Evolutionary conservation across 306 rosid genomes (phyloP), one percentile per base, ranked within the genome.

Genomic region (Mimosa pudica): DNA sequence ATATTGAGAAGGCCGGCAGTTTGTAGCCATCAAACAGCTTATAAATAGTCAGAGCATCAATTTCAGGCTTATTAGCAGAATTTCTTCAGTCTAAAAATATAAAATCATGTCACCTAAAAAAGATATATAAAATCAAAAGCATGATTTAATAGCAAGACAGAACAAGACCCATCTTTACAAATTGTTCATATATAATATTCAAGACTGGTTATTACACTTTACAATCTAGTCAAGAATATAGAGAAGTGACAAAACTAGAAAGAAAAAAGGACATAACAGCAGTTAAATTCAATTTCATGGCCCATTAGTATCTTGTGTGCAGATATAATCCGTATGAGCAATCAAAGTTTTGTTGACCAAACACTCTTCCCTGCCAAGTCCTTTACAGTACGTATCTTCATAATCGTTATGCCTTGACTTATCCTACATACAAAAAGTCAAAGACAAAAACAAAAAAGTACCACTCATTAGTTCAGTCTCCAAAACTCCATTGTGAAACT

Each of bases 301-400:
- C 9, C 76, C 85, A 48, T 51, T 75, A 72, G 77, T 58, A 65
- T 79, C 88, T 78, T 88, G 90, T 48, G 94, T 88, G 81, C 88
- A 88, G 70, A 90, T 87, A 64, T 90, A 88, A 74, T 90, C 94
- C n/a, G 86, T 81, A 42, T 88, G 87, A 80, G 90, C 88, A 79
- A 70, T 74, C 88, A 83, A 55, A 57, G 90, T 71, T 82, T 85
- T 75, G 82, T 82, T 85, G 63, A 75, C 79, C 80, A 86, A 60
- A 65, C 94, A 90, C 7, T 88, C 87, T 60, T 74, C 85, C 20
- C 55, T 83, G 79, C 67, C 84, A 24, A 73, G 81, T 58, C 84
- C 86, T 72, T 78, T 82, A 85, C 94, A 86, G 32, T 45, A 61
- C 62, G 46, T 83, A 66, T 67, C 85, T 74, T 62, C 86, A 71